Evolutionary conservation across 2,329 filamentous ascomycete species (phyloP).

Genomic region (Alternaria rosae): DNA sequence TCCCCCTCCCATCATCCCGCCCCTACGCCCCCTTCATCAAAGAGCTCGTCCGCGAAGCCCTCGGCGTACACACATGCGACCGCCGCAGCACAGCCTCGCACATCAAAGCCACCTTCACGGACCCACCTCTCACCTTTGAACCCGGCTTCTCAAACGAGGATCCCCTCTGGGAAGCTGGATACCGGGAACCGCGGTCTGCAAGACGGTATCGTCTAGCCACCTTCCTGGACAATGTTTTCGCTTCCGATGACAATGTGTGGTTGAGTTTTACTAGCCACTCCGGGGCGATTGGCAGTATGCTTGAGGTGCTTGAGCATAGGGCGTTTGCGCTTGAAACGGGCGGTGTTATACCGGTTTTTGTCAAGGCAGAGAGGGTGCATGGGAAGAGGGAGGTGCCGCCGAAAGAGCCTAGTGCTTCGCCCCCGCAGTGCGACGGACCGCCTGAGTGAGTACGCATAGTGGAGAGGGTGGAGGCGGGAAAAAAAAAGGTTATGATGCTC

Average conservation of each 20-base stretch:
- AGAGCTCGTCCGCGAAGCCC: constrained; percentile 70
- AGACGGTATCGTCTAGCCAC: constrained; percentile 32
- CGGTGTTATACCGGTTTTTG: constrained; percentile 71
- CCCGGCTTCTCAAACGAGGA: constrained; percentile 66
- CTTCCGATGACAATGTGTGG: constrained; percentile 53
- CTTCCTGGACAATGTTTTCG: constrained; percentile 64
- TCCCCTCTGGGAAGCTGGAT: constrained; percentile 57
- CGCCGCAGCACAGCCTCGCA: constrained; percentile 62
- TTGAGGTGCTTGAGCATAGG: constrained; percentile 65
- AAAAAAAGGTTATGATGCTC: neutral
- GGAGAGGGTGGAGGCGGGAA: neutral
- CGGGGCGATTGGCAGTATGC: constrained; percentile 63
- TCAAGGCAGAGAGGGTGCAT: constrained; percentile 62
- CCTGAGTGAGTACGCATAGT: constrained; percentile 6
- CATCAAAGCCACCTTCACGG: constrained; percentile 56
- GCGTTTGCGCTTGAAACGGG: constrained; percentile 69
- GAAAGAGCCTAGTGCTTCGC: constrained; percentile 42
- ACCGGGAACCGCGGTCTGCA: constrained; percentile 39
- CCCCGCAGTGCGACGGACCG: constrained; percentile 37
- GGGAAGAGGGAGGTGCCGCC: constrained; percentile 37
- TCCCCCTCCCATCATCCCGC: constrained; percentile 58
- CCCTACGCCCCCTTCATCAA: constrained; percentile 68
- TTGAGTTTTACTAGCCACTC: constrained; percentile 66
- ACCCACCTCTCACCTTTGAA: constrained; percentile 64
- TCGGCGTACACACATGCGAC: constrained; percentile 74